Evolutionary conservation across 352 stramenopile genomes (phyloP).

Genomic region (Pythium scleroteichum): DNA sequence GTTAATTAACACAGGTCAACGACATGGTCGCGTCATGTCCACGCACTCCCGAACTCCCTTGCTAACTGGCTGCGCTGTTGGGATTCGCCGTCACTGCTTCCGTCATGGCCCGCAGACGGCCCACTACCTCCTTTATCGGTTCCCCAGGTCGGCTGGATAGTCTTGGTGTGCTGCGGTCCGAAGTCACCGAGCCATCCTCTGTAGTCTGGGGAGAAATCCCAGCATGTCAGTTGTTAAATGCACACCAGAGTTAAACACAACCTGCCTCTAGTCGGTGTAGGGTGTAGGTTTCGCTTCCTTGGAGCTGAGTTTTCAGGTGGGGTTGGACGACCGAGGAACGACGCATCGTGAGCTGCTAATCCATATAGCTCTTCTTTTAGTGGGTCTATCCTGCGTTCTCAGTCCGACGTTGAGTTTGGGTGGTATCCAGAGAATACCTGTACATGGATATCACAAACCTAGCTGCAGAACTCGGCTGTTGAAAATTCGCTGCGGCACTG

Average conservation of each 20-base stretch:
- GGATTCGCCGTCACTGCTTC: conserved; percentile 7
- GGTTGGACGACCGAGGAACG: conserved; percentile 46
- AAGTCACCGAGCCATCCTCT: conserved; percentile 80
- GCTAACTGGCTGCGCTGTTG: background rate
- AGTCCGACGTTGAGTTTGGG: background rate
- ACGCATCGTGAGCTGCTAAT: conserved; percentile 38
- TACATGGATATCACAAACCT: background rate
- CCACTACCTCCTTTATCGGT: conserved; percentile 19
- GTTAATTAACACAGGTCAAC: background rate
- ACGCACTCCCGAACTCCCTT: background rate
- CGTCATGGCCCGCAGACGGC: background rate
- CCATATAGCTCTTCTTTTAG: conserved; percentile 73
- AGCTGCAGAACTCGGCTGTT: background rate
- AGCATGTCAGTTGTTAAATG: too few relatives aligned
- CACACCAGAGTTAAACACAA: too few relatives aligned
- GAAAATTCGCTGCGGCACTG: background rate
- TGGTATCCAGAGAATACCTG: background rate
- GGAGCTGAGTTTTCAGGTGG: conserved; percentile 4
- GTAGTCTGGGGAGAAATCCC: conserved; percentile 37
- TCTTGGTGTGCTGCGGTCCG: conserved; percentile 71
- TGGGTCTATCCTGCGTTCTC: conserved; percentile 28
- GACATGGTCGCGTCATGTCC: background rate
- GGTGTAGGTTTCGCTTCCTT: background rate
- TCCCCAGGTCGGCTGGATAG: conserved; percentile 53
- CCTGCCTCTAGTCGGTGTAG: conserved; percentile 2